Base-by-base conservation (phyloP, 805 yeast species). In the Brettanomyces sp. region DNA sequence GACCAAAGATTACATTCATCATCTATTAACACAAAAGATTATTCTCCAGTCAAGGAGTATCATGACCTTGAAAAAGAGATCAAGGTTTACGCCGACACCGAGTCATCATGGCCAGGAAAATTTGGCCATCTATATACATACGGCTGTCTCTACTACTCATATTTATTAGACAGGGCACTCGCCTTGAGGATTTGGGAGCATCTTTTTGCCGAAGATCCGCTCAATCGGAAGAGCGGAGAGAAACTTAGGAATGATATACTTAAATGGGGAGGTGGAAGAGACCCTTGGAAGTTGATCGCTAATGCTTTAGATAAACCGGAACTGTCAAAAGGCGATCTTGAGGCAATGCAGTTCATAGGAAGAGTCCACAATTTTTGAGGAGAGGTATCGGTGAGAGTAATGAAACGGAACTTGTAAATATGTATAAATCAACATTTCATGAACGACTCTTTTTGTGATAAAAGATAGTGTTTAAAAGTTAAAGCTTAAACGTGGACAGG, bases 81-180 rank as follows among this genome's bases (percentile, higher is more conserved):
- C 45, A 67, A 75, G 37, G 77, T 88, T 2, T 80, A 85, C 56
- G 77, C 83, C 3, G 91, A 86, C 53, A 64, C 70, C 18, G 68
- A 75, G 51, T 81, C 95, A 1, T 82, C 81, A 24, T 90, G 97
- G 96, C 95, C 87, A 47, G 97, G 95, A 1, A 87, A 82, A 58
- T 90, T 93, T 64, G 95, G 96, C 1, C 99, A 93, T 59, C 66
- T 93, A 37, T 85, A 84, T 54, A 88, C 96, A 0, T 93, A 93
- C 58, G 98, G 98, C 1, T 86, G 97, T 0, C 85, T 90, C 1
- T 93, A 93, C 59, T 93, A 93, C 65, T 85, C 96, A 30, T 93
- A 93, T 60, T 64, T 93, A 44, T 74, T 93, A 46, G 99, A 93
- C 64, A 68, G 97, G 36, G 96, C 96, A 5, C 85, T 93, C 51